Evolutionary conservation across 129 eudicot species (phyloP), one percentile per base, ranked within the genome.

Genomic region (Centrapalus pauciflorus): DNA sequence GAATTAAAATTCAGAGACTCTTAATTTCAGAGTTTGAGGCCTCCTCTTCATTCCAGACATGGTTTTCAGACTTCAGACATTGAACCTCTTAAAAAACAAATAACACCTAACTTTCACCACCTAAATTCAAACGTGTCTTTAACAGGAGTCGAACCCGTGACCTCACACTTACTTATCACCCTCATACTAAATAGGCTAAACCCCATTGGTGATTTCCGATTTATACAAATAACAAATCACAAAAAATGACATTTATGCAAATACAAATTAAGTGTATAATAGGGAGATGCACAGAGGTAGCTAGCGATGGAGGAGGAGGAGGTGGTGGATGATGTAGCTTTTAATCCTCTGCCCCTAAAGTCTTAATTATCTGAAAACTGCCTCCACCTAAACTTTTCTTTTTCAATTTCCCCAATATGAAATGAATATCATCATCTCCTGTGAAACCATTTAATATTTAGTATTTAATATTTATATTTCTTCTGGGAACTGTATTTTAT

Each of bases 371-470:
- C 32, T 54, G 25, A 32, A 20, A 66, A 66, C 72, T 66, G 72
- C 49, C 30, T 34, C 32, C 71, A 51, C 61, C 72, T 66, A 50
- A 49, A 5, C 16, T 17, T 7, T 3, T 48, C 19, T 46, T 17
- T 48, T 12, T 48, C 54, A 48, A 48, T 17, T 48, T 48, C 54
- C 25, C n/a, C n/a, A n/a, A n/a, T n/a, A n/a, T n/a, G n/a, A n/a
- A n/a, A n/a, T n/a, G n/a, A n/a, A n/a, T n/a, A n/a, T n/a, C n/a
- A n/a, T n/a, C 19, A 32, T n/a, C 25, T 51, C 33, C 43, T 51
- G 61, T 66, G 72, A 66, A 19, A 16, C 46, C 72, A 66, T 30
- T 66, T 23, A 66, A 66, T 50, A 48, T n/a, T 48, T 30, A 19
- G 12, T 61, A 46, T 17, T 26, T 33, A 19, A 52, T 26, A 10